Percentiles rank a stretch among this genome's conserved stretches.
Evolutionary conservation across 331 rosid species (phyloP).

Genomic region (Rosa hybrid): DNA sequence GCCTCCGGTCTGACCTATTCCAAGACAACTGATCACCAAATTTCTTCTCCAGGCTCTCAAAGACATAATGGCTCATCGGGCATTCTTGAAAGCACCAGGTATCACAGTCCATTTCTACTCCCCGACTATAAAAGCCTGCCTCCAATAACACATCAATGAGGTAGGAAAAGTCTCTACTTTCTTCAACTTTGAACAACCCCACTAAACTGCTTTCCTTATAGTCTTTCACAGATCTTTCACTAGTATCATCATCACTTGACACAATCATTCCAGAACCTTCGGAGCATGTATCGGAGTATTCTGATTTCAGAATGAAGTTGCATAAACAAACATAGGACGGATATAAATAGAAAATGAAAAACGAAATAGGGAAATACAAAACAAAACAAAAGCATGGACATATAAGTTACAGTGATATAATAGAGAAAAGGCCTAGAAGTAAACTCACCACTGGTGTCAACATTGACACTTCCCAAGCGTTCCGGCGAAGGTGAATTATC

Average conservation of each 20-base stretch:
- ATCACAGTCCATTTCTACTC: slow-evolving; percentile 36
- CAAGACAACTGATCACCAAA: slow-evolving; percentile 65
- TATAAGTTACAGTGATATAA: background rate
- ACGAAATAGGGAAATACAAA: background rate
- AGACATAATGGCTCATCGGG: slow-evolving; percentile 62
- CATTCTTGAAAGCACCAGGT: slow-evolving; percentile 55
- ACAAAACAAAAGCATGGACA: background rate
- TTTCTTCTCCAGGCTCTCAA: slow-evolving; percentile 70
- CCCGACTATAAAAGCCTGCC: slow-evolving; percentile 39
- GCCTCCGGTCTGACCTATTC: slow-evolving; percentile 76
- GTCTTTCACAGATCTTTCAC: slow-evolving; percentile 34
- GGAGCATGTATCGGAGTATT: slow-evolving; percentile 48
- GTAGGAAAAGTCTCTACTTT: slow-evolving; percentile 72
- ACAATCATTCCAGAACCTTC: slow-evolving; percentile 63
- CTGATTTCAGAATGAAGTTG: slow-evolving; percentile 45
- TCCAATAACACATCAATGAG: slow-evolving; percentile 68
- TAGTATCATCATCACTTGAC: slow-evolving; percentile 76
- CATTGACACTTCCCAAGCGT: slow-evolving; percentile 23
- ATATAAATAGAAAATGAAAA: background rate
- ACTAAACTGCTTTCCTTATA: slow-evolving; percentile 34
- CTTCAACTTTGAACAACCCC: slow-evolving; percentile 50
- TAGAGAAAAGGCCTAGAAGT: slow-evolving; percentile 1
- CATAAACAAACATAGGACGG: slow-evolving; percentile 22
- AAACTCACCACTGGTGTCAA: slow-evolving; percentile 46
- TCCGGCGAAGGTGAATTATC: slow-evolving; percentile 33